These are phyloP conservation scores for Mortierella sp. DNA, from an alignment of 371 early-diverging fungal species.

Conservation along the genomic window DNA sequence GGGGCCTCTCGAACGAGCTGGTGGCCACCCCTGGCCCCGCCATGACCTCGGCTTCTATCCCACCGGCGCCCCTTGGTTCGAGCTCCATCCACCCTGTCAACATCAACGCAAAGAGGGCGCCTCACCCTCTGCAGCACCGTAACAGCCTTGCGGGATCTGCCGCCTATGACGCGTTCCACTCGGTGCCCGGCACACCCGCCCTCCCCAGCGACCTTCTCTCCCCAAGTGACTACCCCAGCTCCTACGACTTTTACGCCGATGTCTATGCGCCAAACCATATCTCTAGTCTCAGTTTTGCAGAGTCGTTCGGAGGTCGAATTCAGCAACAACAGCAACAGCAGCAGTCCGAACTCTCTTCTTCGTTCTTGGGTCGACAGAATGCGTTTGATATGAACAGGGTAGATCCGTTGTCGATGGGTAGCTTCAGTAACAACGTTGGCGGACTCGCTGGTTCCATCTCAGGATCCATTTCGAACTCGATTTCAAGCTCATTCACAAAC, in stretches of 20 bases:
- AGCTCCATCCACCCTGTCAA: slow-evolving; percentile 28
- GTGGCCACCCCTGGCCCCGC: slow-evolving; percentile 19
- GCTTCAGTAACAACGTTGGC: slow-evolving; percentile 19
- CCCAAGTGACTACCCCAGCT: slow-evolving; percentile 64
- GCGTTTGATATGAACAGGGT: slow-evolving; percentile 42
- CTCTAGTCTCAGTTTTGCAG: slow-evolving; percentile 44
- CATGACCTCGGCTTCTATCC: slow-evolving; percentile 4
- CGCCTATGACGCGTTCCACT: slow-evolving; percentile 67
- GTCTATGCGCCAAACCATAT: slow-evolving; percentile 58
- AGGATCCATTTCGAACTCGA: slow-evolving; percentile 49
- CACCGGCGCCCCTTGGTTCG: slow-evolving; percentile 15
- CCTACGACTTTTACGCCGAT: slow-evolving; percentile 63
- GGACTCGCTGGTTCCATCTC: slow-evolving; percentile 42
- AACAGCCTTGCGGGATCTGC: slow-evolving; percentile 54
- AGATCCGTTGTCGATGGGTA: slow-evolving; percentile 47
- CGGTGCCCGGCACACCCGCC: slow-evolving; percentile 62
- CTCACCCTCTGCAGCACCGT: slow-evolving; percentile 51
- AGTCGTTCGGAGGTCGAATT: slow-evolving; percentile 46
- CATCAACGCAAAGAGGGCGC: slow-evolving; percentile 27
- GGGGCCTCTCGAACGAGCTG: slow-evolving; percentile 46
- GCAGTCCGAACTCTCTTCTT: slow-evolving; percentile 32
- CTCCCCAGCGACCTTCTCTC: slow-evolving; percentile 66
- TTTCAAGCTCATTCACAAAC: slow-evolving; percentile 43
- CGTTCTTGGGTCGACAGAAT: slow-evolving; percentile 44
- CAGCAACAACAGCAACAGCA: slow-evolving; percentile 26